Evolutionary conservation across 495 filamentous ascomycete species (phyloP).

Genomic region (Daldinia concentrica): DNA sequence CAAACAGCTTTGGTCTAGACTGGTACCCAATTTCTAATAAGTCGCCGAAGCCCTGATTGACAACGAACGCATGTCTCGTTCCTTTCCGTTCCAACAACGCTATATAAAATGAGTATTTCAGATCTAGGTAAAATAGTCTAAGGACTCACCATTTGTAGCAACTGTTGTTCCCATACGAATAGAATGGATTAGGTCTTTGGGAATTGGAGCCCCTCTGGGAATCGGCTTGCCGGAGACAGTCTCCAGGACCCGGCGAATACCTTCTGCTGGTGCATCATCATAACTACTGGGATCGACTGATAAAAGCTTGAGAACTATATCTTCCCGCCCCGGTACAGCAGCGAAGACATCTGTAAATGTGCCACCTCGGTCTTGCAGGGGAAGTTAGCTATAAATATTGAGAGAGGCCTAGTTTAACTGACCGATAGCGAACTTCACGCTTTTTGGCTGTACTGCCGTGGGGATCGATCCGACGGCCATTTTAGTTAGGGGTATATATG

Average conservation of each 20-base stretch:
- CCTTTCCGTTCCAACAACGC: slow-evolving; percentile 90
- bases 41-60: slow-evolving; percentile 93
- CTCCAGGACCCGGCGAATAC: slow-evolving; percentile 83
- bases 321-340: slow-evolving; percentile 63
- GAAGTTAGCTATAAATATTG: slow-evolving; percentile 18
- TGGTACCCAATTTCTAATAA: slow-evolving; percentile 89
- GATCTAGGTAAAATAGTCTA: not conserved
- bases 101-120: slow-evolving; percentile 12
- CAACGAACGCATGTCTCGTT: slow-evolving; percentile 87
- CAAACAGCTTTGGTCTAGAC: slow-evolving; percentile 82
- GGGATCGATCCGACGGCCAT: slow-evolving; percentile 30
- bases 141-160: slow-evolving; percentile 71
- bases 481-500: slow-evolving; percentile 18
- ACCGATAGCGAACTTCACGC: slow-evolving; percentile 39
- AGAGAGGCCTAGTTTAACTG: slow-evolving; percentile 8
- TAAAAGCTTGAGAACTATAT: slow-evolving; percentile 86
- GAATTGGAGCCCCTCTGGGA: slow-evolving; percentile 72
- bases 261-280: slow-evolving; percentile 87
- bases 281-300: slow-evolving; percentile 91
- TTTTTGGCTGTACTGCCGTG: slow-evolving; percentile 25
- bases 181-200: slow-evolving; percentile 68
- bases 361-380: slow-evolving; percentile 64
- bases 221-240: slow-evolving; percentile 63
- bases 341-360: slow-evolving; percentile 79
- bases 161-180: slow-evolving; percentile 92